Base-by-base conservation (phyloP, 441 rosid genomes). In the Manihot esculenta region DNA sequence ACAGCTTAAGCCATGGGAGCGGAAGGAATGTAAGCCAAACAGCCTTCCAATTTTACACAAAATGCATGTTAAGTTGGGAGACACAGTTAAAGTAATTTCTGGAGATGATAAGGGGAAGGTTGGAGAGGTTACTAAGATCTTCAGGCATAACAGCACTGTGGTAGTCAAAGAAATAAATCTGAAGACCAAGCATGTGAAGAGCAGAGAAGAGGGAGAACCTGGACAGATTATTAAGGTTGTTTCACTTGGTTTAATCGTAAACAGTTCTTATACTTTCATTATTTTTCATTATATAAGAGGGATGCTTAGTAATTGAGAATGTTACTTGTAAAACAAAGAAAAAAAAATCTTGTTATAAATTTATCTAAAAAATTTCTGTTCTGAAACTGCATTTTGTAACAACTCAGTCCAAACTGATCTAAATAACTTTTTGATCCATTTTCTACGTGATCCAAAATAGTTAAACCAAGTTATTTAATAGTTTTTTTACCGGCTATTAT, bases 61-160 rank as follows among this genome's bases (percentile, higher is more conserved):
- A 76, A 92, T 94, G 95, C 97, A 92, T 64, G 96, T 94, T 72
- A 92, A 89, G 84, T 30, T 89, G 53, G 99, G 99, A 55, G 97
- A 94, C 72, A 87, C 93, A 1, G 89, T 94, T 66, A 85, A 92
- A 83, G 87, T 90, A 26, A 90, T 90, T 65, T 65, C 97, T 12
- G 97, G 99, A 65, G 86, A 85, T 38, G 97, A 92, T 62, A 94
- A 91, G 82, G 97, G 97, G 65, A 92, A 92, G 75, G 68, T 85
- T 23, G 97, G 97, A 74, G 97, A 94, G 80, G 77, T 94, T 71
- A 71, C 85, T 65, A 76, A 84, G 86, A 77, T 90, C 74, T 83
- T 88, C 72, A 92, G 45, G 62, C 98, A 92, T 79, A 89, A 90
- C 84, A 94, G 99, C 84, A 84, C 80, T 0, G 77, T 94, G 65